Conservation (phyloP, 2,329 filamentous ascomycete genomes). For the Stenocarpella maydis region DNA sequence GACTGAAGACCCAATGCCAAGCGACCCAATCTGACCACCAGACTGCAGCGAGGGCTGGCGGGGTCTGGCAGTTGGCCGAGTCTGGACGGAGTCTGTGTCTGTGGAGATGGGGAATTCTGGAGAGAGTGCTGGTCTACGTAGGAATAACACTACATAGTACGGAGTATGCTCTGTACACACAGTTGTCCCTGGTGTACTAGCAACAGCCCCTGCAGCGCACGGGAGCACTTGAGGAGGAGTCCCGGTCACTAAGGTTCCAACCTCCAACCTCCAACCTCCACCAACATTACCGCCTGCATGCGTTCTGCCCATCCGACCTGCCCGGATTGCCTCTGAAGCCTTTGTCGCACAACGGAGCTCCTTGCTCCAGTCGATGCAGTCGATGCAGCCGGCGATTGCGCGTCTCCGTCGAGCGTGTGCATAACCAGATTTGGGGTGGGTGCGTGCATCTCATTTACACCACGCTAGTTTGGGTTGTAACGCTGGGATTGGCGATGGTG, state of each 20-base stretch:
- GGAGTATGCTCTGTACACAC: too few relatives aligned
- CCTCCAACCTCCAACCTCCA: too few relatives aligned
- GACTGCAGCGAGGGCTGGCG: neutral
- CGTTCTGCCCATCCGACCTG: too few relatives aligned
- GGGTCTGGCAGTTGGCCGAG: slow-evolving; percentile 1
- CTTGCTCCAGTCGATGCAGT: neutral
- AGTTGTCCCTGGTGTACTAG: too few relatives aligned
- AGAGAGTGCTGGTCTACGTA: too few relatives aligned
- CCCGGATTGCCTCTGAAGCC: too few relatives aligned
- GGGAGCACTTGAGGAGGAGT: too few relatives aligned
- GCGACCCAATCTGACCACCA: slow-evolving; percentile 1
- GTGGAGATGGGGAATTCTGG: neutral
- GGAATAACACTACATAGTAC: too few relatives aligned
- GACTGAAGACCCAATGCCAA: neutral
- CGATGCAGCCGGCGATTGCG: neutral
- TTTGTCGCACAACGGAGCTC: slow-evolving; percentile 19
- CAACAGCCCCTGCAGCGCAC: too few relatives aligned
- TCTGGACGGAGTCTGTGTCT: neutral
- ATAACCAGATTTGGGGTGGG: slow-evolving; percentile 5
- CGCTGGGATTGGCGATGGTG: slow-evolving; percentile 9
- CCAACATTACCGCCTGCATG: too few relatives aligned
- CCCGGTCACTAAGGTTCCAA: too few relatives aligned
- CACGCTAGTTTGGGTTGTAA: neutral
- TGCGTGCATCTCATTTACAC: neutral
- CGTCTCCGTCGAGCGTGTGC: too few relatives aligned